Base-by-base conservation (phyloP, 306 rosid species). In the Bauhinia variegata region DNA sequence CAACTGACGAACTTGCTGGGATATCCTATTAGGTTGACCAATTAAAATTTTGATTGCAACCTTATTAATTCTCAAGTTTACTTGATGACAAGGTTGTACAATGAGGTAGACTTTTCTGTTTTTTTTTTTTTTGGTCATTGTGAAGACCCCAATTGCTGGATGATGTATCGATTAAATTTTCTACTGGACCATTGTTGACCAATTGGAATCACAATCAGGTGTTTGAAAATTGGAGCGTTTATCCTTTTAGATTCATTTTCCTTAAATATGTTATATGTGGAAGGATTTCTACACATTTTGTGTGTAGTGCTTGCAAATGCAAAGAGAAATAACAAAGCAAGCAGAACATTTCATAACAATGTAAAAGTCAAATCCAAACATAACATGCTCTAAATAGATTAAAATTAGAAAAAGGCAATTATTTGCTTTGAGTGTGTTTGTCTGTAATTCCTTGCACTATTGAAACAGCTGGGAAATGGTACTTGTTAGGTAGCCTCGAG, bases 31-130 rank as follows among this genome's bases (percentile, higher is more conserved):
- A 66, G 81, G 66, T 36, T 52, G 60, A 65, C 67, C 61, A 52
- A 69, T 59, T 67, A 67, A 68, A 82, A 77, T 73, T 81, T 73
- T 83, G 67, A 55, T 72, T 62, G 76, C 67, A 71, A 63, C 67
- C 64, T 38, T 59, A 15, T 76, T 74, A 62, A 47, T 65, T 57
- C 62, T 74, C 10, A 36, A 14, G 34, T 38, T 63, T 47, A 71
- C 16, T 70, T 68, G 76, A 17, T 44, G 8, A 7, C 30, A 54
- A 62, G 54, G 5, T n/a, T 43, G 54, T 62, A 30, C 52, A 23
- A 38, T 18, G 33, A 38, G 44, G 49, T 34, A 55, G 18, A 18
- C 67, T 70, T 38, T 37, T 9, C 18, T 30, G 61, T 70, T 72
- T 71, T 77, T 48, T 37, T 41, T 68, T 41, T n/a, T 47, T 69